These are phyloP conservation scores for Chrysopogon serrulatus DNA, from an alignment of 176 grass and related monocot genomes.

Conservation along the genomic window DNA sequence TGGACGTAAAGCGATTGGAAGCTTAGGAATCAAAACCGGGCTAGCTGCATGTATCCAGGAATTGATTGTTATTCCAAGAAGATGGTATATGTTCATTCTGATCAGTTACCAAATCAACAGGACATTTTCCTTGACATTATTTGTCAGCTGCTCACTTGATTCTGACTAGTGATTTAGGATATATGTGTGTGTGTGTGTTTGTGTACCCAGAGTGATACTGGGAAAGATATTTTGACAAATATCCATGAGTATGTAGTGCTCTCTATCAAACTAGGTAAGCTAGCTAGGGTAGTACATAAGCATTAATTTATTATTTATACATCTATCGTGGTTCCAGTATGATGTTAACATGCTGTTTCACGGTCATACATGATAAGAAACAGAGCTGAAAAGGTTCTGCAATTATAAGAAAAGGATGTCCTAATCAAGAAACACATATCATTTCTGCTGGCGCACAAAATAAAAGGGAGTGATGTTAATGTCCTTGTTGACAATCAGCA, in stretches of 20 bases:
- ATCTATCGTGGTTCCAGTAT: not conserved
- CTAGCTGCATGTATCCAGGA: conserved; percentile 29
- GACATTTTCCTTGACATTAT: not conserved
- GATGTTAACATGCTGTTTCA: not conserved
- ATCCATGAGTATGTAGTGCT: not conserved
- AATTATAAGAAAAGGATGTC: not conserved
- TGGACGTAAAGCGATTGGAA: conserved; percentile 70
- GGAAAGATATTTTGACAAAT: not conserved
- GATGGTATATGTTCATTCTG: conserved; percentile 25
- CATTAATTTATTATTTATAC: not conserved
- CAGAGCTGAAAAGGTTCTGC: not conserved
- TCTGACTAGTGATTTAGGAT: not conserved
- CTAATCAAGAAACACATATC: not conserved
- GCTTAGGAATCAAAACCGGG: conserved; percentile 51
- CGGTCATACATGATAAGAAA: not conserved
- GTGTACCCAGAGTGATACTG: not conserved
- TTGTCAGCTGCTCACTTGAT: not conserved
- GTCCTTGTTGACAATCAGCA: not conserved
- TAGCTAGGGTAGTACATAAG: not conserved
- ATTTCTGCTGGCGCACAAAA: not conserved
- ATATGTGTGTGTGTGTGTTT: not conserved
- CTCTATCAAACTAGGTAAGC: not conserved
- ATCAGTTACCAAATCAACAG: not conserved
- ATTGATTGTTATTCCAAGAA: conserved; percentile 19
- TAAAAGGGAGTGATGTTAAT: not conserved